Percentiles rank a stretch among this genome's conserved stretches.
Conservation (phyloP, 805 yeast genomes). For the Kodamaea laetipori region DNA sequence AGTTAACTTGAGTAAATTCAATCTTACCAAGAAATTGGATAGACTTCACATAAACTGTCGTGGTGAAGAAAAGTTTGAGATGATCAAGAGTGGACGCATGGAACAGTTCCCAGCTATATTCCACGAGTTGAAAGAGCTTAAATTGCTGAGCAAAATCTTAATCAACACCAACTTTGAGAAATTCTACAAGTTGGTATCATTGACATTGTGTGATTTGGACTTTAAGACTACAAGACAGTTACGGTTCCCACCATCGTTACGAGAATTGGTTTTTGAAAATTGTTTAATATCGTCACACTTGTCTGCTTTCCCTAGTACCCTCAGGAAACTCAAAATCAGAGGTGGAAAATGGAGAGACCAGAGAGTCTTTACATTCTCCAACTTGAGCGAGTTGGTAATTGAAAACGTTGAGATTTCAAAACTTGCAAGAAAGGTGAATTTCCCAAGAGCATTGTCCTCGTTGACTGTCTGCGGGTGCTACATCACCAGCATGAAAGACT, state of each 20-base stretch:
- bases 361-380: conserved; percentile 9
- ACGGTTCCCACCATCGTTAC: conserved; percentile 9
- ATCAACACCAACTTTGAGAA: conserved; percentile 13
- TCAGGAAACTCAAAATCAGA: conserved; percentile 9
- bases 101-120: conserved; percentile 12
- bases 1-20: conserved; percentile 16
- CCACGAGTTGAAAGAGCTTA: conserved; percentile 12
- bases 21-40: conserved; percentile 15
- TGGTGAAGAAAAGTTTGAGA: conserved; percentile 8
- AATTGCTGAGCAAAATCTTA: conserved; percentile 10
- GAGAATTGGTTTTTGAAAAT: conserved; percentile 12
- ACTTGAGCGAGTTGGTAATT: conserved; percentile 12
- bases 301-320: conserved; percentile 11
- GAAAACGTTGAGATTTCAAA: conserved; percentile 14
- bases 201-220: conserved; percentile 11
- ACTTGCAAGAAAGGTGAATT: conserved; percentile 8
- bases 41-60: conserved; percentile 9
- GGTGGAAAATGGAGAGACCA: conserved; percentile 17
- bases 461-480: conserved; percentile 10
- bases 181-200: conserved; percentile 10
- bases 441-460: conserved; percentile 5
- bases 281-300: conserved; percentile 15
- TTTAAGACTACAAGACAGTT: conserved; percentile 12
- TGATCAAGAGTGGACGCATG: conserved; percentile 10
- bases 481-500: conserved; percentile 8